phyloP scores from a whole-genome alignment of 2,329 filamentous ascomycete genomes.

The Waltergamsia citrina region DNA sequence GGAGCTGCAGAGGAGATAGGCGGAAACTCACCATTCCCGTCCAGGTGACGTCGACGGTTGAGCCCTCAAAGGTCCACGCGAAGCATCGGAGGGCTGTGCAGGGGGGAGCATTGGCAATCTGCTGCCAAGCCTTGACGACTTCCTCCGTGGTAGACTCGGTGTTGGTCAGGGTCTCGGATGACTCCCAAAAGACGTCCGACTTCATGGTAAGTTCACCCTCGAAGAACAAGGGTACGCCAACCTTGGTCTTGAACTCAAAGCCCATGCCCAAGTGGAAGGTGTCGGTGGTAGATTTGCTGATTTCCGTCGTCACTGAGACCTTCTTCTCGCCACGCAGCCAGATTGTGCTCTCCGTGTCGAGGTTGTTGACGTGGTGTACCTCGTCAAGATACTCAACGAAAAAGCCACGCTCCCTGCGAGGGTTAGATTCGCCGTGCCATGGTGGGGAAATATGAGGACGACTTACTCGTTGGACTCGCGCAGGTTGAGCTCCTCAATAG shows the following conservation, averaged over 20 bases:
- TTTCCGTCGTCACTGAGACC: background rate
- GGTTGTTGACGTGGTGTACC: constrained; percentile 1
- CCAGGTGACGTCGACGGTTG: background rate
- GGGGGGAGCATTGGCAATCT: background rate
- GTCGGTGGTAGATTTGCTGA: constrained; percentile 2
- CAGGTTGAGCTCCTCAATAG: constrained; percentile 2
- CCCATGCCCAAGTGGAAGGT: constrained; percentile 2
- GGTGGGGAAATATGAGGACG: background rate
- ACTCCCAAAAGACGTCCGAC: constrained; percentile 1
- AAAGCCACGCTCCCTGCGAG: constrained; percentile 1
- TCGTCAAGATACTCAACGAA: constrained; percentile 1
- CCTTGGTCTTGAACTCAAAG: constrained; percentile 2
- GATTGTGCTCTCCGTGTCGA: background rate
- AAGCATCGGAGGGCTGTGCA: background rate
- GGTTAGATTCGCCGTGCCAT: too few relatives aligned
- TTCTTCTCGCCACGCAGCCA: constrained; percentile 1
- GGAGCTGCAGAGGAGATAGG: background rate
- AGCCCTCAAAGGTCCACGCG: background rate
- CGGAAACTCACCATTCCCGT: background rate
- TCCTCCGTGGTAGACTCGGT: background rate
- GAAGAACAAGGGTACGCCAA: constrained; percentile 1
- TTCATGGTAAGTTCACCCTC: background rate
- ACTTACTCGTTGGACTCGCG: constrained; percentile 1
- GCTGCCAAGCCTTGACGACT: background rate
- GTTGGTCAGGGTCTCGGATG: background rate